A percentile compares a stretch with the other conserved stretches of the same genome.
These are phyloP conservation scores for Boletus tylopilopsis DNA, from an alignment of 768 basidiomycete genomes.

Conservation along the genomic window DNA sequence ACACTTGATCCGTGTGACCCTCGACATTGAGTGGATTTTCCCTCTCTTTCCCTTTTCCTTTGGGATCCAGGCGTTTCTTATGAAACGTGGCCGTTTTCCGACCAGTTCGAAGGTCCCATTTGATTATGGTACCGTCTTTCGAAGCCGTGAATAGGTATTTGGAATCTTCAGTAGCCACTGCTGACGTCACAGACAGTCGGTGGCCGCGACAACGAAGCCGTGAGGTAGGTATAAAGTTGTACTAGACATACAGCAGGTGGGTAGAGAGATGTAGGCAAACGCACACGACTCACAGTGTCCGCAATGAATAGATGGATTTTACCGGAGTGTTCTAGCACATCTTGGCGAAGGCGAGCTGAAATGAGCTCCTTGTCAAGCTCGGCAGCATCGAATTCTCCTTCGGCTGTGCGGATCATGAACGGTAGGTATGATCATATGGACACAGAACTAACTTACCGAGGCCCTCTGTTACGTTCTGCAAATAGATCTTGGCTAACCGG, in stretches of 20 bases:
- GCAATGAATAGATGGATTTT: constrained; percentile 82
- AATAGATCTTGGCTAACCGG: constrained; percentile 84
- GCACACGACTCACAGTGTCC: constrained; percentile 49
- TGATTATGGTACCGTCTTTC: constrained; percentile 87
- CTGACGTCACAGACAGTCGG: constrained; percentile 76
- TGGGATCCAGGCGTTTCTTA: constrained; percentile 51
- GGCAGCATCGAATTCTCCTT: constrained; percentile 91
- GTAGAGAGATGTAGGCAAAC: background rate
- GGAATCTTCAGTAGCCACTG: constrained; percentile 70
- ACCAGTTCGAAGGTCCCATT: constrained; percentile 74
- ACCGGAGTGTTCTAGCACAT: constrained; percentile 86
- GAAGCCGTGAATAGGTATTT: constrained; percentile 81
- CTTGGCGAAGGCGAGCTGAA: constrained; percentile 84
- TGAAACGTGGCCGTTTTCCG: constrained; percentile 54
- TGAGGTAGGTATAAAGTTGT: constrained; percentile 43
- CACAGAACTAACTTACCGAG: constrained; percentile 46
- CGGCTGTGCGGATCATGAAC: constrained; percentile 39
- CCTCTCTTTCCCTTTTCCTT: constrained; percentile 57
- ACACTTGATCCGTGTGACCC: constrained; percentile 87
- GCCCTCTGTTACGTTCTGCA: constrained; percentile 77
- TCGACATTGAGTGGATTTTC: constrained; percentile 43
- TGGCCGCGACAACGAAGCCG: constrained; percentile 68
- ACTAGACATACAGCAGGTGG: constrained; percentile 36
- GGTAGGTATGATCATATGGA: background rate
- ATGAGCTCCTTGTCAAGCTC: constrained; percentile 94